These are phyloP conservation scores for Phaeosphaeriaceae sp. DNA, from an alignment of 2,329 filamentous ascomycete species.

Conservation along the genomic window DNA sequence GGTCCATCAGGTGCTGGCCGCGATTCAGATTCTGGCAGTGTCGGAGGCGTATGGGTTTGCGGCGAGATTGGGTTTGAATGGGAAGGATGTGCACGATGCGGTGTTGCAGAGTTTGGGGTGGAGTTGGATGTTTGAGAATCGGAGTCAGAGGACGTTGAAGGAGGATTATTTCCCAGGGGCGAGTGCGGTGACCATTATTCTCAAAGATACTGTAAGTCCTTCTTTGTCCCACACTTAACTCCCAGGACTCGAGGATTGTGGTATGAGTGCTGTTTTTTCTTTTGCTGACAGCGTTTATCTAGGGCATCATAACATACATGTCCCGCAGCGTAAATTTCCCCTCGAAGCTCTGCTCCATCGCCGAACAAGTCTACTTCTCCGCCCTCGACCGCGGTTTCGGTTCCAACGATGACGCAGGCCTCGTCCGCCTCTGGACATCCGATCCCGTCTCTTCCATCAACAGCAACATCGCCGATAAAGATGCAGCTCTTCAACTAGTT, in stretches of 20 bases:
- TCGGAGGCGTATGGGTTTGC: slow-evolving; percentile 65
- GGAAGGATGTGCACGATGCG: slow-evolving; percentile 56
- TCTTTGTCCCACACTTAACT: neutral
- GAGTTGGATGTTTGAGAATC: slow-evolving; percentile 65
- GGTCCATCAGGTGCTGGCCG: slow-evolving; percentile 65
- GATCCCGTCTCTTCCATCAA: slow-evolving; percentile 47
- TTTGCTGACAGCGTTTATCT: neutral
- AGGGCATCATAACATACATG: slow-evolving; percentile 72
- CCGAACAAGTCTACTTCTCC: slow-evolving; percentile 70
- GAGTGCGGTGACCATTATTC: slow-evolving; percentile 55
- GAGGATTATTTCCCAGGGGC: slow-evolving; percentile 57
- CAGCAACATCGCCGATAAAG: slow-evolving; percentile 33
- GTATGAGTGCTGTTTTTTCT: no score
- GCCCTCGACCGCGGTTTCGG: slow-evolving; percentile 65
- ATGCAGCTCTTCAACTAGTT: slow-evolving; percentile 45
- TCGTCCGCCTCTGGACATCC: slow-evolving; percentile 61
- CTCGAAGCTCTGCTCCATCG: slow-evolving; percentile 65
- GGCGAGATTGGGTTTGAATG: slow-evolving; percentile 61
- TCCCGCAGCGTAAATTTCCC: slow-evolving; percentile 66
- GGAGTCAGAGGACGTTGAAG: slow-evolving; percentile 61
- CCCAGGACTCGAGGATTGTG: neutral
- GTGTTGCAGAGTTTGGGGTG: slow-evolving; percentile 55
- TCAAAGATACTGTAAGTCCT: slow-evolving; percentile 53
- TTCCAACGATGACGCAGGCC: slow-evolving; percentile 61
- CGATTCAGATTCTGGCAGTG: slow-evolving; percentile 63